Evolutionary conservation across 176 grass and related monocot species (phyloP).

Genomic region (Phragmites australis): DNA sequence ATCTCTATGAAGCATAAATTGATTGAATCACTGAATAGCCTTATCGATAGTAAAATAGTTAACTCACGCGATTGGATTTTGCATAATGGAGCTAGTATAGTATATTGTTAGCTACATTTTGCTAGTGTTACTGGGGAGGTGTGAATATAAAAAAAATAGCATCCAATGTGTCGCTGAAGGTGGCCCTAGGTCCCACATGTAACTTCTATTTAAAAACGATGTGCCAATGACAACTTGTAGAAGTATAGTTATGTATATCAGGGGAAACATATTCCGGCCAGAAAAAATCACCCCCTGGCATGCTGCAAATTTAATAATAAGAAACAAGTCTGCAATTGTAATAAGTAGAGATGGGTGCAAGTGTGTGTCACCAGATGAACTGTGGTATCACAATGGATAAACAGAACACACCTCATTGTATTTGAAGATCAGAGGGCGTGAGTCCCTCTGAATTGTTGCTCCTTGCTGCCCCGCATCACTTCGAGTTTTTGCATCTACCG

Average conservation of each 20-base stretch:
- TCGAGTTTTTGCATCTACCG: slow-evolving; percentile 36
- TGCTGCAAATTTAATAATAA: neutral
- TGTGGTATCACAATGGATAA: neutral
- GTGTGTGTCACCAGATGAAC: neutral
- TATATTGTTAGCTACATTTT: neutral
- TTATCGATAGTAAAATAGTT: neutral
- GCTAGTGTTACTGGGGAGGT: neutral
- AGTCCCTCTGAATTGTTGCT: slow-evolving; percentile 69
- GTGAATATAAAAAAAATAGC: neutral
- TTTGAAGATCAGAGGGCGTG: slow-evolving; percentile 86
- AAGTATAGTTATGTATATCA: neutral
- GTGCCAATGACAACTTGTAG: too few species aligned
- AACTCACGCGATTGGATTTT: neutral
- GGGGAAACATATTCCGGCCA: neutral
- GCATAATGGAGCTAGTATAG: neutral
- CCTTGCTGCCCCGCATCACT: slow-evolving; percentile 36
- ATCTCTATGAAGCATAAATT: neutral
- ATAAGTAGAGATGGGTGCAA: slow-evolving; percentile 18
- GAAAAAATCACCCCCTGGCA: neutral
- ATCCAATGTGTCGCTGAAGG: neutral
- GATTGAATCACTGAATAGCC: neutral
- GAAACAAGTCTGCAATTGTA: too few species aligned
- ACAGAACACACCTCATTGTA: slow-evolving; percentile 75
- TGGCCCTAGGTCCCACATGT: neutral
- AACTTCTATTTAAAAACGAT: too few species aligned